phyloP scores from a whole-genome alignment of 2,329 filamentous ascomycete genomes.

The Alternaria burnsii region DNA sequence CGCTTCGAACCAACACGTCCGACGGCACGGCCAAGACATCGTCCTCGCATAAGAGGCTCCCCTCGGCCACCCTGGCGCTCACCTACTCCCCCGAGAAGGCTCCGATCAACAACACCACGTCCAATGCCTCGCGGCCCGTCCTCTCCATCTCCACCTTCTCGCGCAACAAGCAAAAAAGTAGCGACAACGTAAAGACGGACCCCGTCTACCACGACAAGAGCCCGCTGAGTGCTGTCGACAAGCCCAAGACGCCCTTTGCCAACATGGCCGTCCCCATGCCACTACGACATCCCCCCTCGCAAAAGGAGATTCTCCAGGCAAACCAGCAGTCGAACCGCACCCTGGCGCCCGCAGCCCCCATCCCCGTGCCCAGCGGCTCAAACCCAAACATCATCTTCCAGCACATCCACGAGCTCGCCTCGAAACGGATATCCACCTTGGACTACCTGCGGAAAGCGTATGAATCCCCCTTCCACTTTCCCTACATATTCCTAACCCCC shows the following conservation, averaged over 20 bases:
- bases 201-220: conserved; percentile 35
- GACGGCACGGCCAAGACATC: conserved; percentile 36
- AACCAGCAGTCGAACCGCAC: conserved; percentile 31
- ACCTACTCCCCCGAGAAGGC: conserved; percentile 49
- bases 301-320: conserved; percentile 39
- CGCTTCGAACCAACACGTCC: conserved; percentile 52
- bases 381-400: conserved; percentile 67
- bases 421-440: conserved; percentile 92
- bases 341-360: conserved; percentile 40
- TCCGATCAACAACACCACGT: conserved; percentile 26
- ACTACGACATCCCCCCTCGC: conserved; percentile 35
- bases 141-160: conserved; percentile 52
- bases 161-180: conserved; percentile 47
- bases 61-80: conserved; percentile 47
- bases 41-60: conserved; percentile 46
- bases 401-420: conserved; percentile 82
- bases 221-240: conserved; percentile 45
- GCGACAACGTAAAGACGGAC: conserved; percentile 41
- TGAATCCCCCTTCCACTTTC: conserved; percentile 42
- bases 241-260: conserved; percentile 46
- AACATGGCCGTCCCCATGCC: conserved; percentile 39
- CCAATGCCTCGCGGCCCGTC: conserved; percentile 41
- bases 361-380: conserved; percentile 47
- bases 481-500: conserved; percentile 13
- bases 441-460: conserved; percentile 94